Base-by-base conservation (phyloP, 2,329 filamentous ascomycete genomes). In the Pleurostoma richardsiae region DNA sequence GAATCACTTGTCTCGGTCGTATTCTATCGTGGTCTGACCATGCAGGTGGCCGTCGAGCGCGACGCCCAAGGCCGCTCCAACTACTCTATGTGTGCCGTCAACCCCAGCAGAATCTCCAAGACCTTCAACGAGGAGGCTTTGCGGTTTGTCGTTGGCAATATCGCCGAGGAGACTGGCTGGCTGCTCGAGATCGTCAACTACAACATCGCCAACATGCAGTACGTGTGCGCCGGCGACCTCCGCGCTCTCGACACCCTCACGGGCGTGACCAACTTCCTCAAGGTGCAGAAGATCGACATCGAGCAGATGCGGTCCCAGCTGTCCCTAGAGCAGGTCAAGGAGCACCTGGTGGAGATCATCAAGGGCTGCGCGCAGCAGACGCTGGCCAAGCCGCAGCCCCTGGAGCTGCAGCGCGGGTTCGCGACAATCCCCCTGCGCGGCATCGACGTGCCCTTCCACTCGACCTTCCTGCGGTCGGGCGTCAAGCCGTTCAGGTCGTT, bases 401-500 rank as follows among this genome's bases (percentile, higher is more conserved):
- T 99, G 49, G 86, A 94, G 54, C 83, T 99, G 47, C 83, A 97
- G 77, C 89, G 94, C 58, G 95, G 95, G 28, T 96, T 96, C 62
- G 94, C 94, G 40, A 97, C 92, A 28, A 97, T 99, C 57, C 94
- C 95, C 40, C 86, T 99, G 54, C 89, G 87, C 63, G 95, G 95
- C 53, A 99, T 99, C 59, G 94, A 99, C 60, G 95, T 97, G 63
- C 94, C 94, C 40, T 99, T 99, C 88, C 94, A 99, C 79, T 94
- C 88, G 58, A 99, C 94, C 19, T 99, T 99, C 79, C 74, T 99
- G 71, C 88, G 95, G 47, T 96, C 90, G 38, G 95, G 94, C 60
- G 94, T 99, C 69, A 99, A 99, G 79, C 94, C 95, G 41, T 99
- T 99, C 90, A 83, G 94, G 56, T 92, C 86, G 40, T 99, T 99